Percentiles rank a stretch among this genome's conserved stretches.
These are phyloP conservation scores for Lotus japonicus DNA, from an alignment of 306 rosid species.

Conservation along the genomic window DNA sequence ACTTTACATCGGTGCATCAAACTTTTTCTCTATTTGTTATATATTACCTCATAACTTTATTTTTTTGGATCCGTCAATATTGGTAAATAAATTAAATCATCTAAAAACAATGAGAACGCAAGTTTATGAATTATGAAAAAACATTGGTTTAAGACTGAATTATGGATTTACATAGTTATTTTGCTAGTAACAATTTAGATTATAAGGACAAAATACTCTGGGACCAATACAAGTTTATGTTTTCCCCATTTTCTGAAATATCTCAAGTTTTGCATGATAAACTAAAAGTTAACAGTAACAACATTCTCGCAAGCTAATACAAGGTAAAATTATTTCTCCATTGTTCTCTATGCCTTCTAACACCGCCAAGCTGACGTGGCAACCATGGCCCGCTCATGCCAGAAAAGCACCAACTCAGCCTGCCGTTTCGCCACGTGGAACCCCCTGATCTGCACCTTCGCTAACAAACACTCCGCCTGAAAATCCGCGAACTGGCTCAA, in stretches of 20 bases:
- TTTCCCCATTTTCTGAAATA: not conserved
- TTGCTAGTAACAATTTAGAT: slow-evolving; percentile 5
- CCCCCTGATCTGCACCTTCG: slow-evolving; percentile 70
- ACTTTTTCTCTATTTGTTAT: too few species aligned
- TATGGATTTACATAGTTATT: not conserved
- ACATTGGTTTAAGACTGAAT: too few species aligned
- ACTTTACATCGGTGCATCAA: too few species aligned
- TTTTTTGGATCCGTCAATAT: too few species aligned
- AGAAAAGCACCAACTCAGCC: slow-evolving; percentile 84
- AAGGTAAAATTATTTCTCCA: not conserved
- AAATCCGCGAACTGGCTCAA: slow-evolving; percentile 83
- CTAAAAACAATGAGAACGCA: too few species aligned
- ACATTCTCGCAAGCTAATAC: not conserved
- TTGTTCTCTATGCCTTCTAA: slow-evolving; percentile 12
- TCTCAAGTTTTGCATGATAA: not conserved
- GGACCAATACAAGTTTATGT: slow-evolving; percentile 16
- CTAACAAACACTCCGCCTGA: slow-evolving; percentile 76
- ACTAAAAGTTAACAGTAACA: slow-evolving; percentile 22
- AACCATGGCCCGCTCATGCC: slow-evolving; percentile 76
- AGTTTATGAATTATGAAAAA: too few species aligned
- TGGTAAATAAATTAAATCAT: too few species aligned
- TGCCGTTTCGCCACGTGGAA: slow-evolving; percentile 81
- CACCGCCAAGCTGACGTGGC: slow-evolving; percentile 88
- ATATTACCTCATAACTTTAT: too few species aligned
- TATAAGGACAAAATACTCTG: not conserved